Percentiles rank a stretch among this genome's conserved stretches.
phyloP scores from a whole-genome alignment of 2,329 filamentous ascomycete species.

The Calonectria henricotiae region DNA sequence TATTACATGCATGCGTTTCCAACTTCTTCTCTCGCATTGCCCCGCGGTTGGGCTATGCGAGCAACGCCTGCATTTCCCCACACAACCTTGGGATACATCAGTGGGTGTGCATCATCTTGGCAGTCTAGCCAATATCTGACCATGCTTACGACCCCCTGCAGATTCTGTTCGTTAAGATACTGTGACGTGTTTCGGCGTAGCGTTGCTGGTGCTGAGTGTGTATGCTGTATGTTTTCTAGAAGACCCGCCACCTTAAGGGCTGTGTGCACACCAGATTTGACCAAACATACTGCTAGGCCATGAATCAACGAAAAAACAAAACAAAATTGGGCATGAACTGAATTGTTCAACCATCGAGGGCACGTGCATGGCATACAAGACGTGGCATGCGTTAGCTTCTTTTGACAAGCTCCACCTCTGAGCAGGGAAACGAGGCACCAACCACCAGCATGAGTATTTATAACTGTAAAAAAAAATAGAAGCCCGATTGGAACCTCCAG shows the following conservation, averaged over 20 bases:
- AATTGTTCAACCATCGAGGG: background rate
- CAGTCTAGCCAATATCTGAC: background rate
- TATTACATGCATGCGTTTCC: background rate
- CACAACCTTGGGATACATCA: background rate
- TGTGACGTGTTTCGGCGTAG: background rate
- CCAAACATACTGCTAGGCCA: background rate
- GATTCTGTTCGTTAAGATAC: no score
- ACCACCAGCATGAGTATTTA: conserved; percentile 2
- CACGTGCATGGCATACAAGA: background rate
- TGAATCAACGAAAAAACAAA: background rate
- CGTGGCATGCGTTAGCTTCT: conserved; percentile 4
- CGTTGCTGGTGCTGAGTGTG: background rate
- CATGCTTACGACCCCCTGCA: background rate
- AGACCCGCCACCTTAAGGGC: background rate
- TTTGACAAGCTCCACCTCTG: background rate
- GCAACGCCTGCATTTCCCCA: background rate
- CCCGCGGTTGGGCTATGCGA: background rate
- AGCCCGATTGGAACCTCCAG: no score
- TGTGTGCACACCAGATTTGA: background rate
- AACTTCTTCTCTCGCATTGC: background rate
- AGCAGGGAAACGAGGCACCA: background rate
- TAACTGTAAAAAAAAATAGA: background rate
- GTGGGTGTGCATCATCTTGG: background rate
- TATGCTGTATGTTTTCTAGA: background rate
- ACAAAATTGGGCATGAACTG: background rate